Evolutionary conservation across 306 rosid species (phyloP), one percentile per base, ranked within the genome.

Genomic region (Pachyrhizus erosus): DNA sequence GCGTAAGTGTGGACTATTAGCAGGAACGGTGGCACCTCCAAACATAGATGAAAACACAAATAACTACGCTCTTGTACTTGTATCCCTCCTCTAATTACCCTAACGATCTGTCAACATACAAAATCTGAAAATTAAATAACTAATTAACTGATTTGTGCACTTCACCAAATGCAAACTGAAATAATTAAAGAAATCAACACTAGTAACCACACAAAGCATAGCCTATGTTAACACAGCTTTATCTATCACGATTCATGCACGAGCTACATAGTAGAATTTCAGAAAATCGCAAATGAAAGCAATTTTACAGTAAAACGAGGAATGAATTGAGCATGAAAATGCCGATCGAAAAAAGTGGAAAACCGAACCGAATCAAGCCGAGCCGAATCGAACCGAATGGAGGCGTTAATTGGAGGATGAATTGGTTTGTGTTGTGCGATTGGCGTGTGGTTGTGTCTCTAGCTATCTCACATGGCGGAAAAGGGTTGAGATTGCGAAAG

Each of bases 1-100:
- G 84, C 98, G 87, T 70, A 96, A 90, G 89, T 93, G 99, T 10
- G 98, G 98, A 87, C 98, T 92, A 75, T 78, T 89, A 87, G 88
- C 78, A 78, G 97, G 89, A 84, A 14, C 39, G 70, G 43, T 86
- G 82, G 78, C 85, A 77, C 91, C 88, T 87, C 97, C 99, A 76
- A 93, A 90, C 98, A 96, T 96, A 90, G 94, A 93, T 88, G 84
- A 83, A 77, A 79, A 62, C 13, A 67, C 84, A 91, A 87, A 74
- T 40, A 81, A 80, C 46, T 78, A 80, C 55, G 48, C 76, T 75
- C 61, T 78, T 55, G 24, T 60, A 26, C 79, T 23, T 29, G 43
- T 12, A 70, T 83, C 34, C 80, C 49, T 52, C 70, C 77, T 68
- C 51, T 66, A 57, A 80, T 83, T 71, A 45, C 20, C 49, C 84